A percentile compares a stretch with the other conserved stretches of the same genome.
These are phyloP conservation scores for Sporobolomyces pararoseus DNA, from an alignment of 768 basidiomycete genomes.

Conservation along the genomic window DNA sequence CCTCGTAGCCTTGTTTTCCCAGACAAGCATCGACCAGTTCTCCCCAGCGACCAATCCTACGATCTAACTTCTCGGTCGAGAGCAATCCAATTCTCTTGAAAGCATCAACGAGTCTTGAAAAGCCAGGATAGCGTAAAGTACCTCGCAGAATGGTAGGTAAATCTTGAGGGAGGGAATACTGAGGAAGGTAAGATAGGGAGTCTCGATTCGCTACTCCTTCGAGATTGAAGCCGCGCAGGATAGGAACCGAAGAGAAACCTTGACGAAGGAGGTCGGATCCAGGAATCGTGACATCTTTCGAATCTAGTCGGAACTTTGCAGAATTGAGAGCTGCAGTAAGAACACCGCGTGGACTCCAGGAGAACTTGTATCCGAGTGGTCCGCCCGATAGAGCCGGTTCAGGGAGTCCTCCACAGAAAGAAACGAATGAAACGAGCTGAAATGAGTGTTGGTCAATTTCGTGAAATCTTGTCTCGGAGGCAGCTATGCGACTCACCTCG, in stretches of 20 bases:
- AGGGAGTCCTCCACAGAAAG: conserved; percentile 90
- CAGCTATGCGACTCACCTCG: conserved; percentile 47
- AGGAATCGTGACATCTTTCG: conserved; percentile 56
- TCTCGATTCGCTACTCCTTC: conserved; percentile 86
- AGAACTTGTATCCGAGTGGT: conserved; percentile 41
- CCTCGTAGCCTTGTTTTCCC: not conserved
- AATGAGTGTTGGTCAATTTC: not conserved
- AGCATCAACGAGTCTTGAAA: conserved; percentile 65
- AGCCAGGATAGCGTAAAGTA: conserved; percentile 86
- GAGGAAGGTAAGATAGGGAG: conserved; percentile 65
- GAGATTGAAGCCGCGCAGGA: conserved; percentile 61
- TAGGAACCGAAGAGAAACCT: conserved; percentile 64
- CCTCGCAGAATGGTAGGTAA: conserved; percentile 73
- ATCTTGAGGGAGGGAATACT: conserved; percentile 60
- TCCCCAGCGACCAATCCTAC: conserved; percentile 17
- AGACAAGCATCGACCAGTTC: conserved; percentile 34
- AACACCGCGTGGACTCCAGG: conserved; percentile 66
- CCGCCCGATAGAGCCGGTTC: conserved; percentile 60
- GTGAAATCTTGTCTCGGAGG: not conserved
- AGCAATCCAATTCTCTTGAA: conserved; percentile 71
- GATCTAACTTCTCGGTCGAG: conserved; percentile 51
- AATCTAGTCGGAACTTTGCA: conserved; percentile 63
- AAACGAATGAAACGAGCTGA: conserved; percentile 66
- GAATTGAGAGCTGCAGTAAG: conserved; percentile 71
- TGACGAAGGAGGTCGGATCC: conserved; percentile 59